Percentiles rank a stretch among this genome's conserved stretches.
These are phyloP conservation scores for Fraxinus baroniana DNA, from an alignment of 305 asterid genomes.

Conservation along the genomic window DNA sequence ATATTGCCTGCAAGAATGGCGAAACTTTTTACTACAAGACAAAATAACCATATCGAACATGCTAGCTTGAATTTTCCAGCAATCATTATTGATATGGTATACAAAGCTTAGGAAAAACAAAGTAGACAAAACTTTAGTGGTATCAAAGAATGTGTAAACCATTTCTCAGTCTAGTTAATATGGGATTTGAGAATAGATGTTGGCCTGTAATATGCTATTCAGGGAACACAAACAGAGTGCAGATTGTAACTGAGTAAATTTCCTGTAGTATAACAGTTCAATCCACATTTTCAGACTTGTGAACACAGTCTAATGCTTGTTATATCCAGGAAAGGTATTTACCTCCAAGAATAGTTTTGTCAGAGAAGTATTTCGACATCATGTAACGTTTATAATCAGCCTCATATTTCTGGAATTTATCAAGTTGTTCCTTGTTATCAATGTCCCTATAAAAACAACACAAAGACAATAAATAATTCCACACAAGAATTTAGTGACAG, in stretches of 20 bases:
- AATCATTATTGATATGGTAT: not conserved
- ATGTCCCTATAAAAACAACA: conserved; percentile 39
- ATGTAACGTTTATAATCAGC: conserved; percentile 58
- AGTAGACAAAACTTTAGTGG: not conserved
- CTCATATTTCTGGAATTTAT: conserved; percentile 61
- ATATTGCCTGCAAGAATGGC: conserved; percentile 60
- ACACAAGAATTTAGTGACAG: conserved; percentile 11
- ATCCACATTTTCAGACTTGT: not conserved
- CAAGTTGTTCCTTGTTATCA: conserved; percentile 42
- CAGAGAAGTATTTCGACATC: conserved; percentile 81
- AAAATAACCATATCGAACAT: not conserved
- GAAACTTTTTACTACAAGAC: conserved; percentile 6
- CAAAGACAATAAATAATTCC: conserved; percentile 16
- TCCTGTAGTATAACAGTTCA: not conserved
- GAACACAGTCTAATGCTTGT: not conserved
- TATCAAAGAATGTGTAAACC: not conserved
- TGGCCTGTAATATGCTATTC: not conserved
- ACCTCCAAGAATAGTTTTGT: conserved; percentile 88
- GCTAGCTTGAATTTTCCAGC: not conserved
- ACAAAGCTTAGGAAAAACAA: not conserved
- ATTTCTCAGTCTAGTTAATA: not conserved
- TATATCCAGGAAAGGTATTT: conserved; percentile 19
- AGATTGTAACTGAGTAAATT: not conserved
- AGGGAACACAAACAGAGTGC: not conserved
- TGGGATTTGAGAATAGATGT: not conserved